phyloP scores from a whole-genome alignment of 2,329 filamentous ascomycete species.

The Fusarium sp. region DNA sequence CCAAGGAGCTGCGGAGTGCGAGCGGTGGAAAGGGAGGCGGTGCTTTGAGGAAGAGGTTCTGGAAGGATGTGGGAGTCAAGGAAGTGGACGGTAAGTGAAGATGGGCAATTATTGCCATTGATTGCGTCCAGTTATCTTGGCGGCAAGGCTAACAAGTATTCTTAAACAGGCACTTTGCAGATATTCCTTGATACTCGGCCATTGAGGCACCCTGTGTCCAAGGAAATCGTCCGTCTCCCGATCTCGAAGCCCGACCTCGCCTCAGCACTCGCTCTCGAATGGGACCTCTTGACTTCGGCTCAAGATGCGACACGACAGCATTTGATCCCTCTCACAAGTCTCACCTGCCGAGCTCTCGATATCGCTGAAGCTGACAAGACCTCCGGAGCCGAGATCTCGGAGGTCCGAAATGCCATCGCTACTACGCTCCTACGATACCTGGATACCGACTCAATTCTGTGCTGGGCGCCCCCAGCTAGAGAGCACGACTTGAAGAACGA shows the following conservation, averaged over 20 bases:
- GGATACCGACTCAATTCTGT: slow-evolving; percentile 91
- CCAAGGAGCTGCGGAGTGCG: slow-evolving; percentile 59
- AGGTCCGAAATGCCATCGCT: slow-evolving; percentile 73
- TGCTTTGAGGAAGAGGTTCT: slow-evolving; percentile 79
- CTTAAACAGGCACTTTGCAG: slow-evolving; percentile 58
- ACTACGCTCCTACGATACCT: slow-evolving; percentile 84
- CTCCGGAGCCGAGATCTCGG: slow-evolving; percentile 52
- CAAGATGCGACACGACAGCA: slow-evolving; percentile 89
- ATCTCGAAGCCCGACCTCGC: slow-evolving; percentile 83
- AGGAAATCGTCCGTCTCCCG: slow-evolving; percentile 79
- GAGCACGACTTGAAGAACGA: slow-evolving; percentile 61
- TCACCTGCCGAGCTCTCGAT: slow-evolving; percentile 85
- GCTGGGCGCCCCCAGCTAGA: slow-evolving; percentile 77
- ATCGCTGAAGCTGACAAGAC: slow-evolving; percentile 75
- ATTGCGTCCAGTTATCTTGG: not conserved
- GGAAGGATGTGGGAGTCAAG: slow-evolving; percentile 83
- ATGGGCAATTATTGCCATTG: not conserved
- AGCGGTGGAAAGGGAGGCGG: slow-evolving; percentile 55
- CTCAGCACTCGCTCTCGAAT: slow-evolving; percentile 88
- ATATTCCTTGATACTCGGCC: slow-evolving; percentile 83
- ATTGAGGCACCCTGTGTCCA: slow-evolving; percentile 80
- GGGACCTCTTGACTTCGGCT: slow-evolving; percentile 85
- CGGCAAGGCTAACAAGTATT: slow-evolving; percentile 10
- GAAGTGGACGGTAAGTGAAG: slow-evolving; percentile 69
- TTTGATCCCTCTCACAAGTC: slow-evolving; percentile 89